Base-by-base conservation (phyloP, 768 basidiomycete genomes). In the Melanogaster broomeanus region DNA sequence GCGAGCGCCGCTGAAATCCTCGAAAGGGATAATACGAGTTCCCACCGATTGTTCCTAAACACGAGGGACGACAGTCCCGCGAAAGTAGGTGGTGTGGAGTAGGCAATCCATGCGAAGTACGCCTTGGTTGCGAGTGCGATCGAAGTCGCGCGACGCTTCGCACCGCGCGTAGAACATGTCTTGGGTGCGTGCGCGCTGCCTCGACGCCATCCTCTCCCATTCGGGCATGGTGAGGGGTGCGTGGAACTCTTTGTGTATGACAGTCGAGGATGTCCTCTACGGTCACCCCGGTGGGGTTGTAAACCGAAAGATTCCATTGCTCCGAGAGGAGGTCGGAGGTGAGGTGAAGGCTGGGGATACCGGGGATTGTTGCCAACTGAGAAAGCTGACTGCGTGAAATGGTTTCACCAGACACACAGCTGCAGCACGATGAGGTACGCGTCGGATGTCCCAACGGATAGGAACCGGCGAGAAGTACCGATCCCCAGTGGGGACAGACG, bases 381-480 rank as follows among this genome's bases (percentile, higher is more conserved):
- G 62, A 53, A 41, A 81, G 69, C 16, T 76, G 66, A 16, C 51
- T 30, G 46, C 43, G 4, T 6, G 59, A 53, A 4, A 54, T 38
- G 15, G 27, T 11, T 6, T 46, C 47, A 6, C 49, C 55, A 4
- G 50, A 45, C 3, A 65, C 34, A 49, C 51, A 41, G 61, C 66
- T 4, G 45, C 24, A 24, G 45, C 24, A 24, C 35, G 68, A 51
- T 9, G 64, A 9, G 80, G 79, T n/a, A 69, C 27, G 46, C 71
- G 65, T 33, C 80, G 76, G 39, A 80, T 39, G 60, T 84, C 81
- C 82, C 82, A 84, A 15, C 74, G 51, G 33, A 82, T 51, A 10
- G 60, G 63, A 42, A 59, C 51, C n/a, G 52, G 55, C 24, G 13
- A 48, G 16, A 25, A 41, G 49, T 51, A 12, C 10, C 42, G 50